phyloP scores from a whole-genome alignment of 306 rosid species.

The Fragaria ananassa region DNA sequence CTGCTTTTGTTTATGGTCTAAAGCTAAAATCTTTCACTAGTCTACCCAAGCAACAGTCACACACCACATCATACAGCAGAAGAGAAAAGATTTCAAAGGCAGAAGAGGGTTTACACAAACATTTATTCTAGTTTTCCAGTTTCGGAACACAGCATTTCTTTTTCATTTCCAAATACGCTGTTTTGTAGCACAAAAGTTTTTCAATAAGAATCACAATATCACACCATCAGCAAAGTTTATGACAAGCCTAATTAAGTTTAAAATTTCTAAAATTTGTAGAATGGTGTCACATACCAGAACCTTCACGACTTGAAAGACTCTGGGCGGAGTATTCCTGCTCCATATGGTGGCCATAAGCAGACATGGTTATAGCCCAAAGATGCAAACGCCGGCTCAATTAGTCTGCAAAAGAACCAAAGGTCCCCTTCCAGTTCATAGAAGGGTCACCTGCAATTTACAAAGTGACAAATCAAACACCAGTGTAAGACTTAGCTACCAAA shows the following conservation, averaged over 20 bases:
- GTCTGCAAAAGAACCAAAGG: slow-evolving; percentile 16
- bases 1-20: slow-evolving; percentile 11
- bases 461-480: background rate
- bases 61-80: background rate
- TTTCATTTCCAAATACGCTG: background rate
- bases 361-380: slow-evolving; percentile 39
- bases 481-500: background rate
- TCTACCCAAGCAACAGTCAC: background rate
- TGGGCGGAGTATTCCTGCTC: slow-evolving; percentile 54
- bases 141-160: background rate
- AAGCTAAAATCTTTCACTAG: slow-evolving; percentile 8
- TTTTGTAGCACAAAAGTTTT: background rate
- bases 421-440: slow-evolving; percentile 31
- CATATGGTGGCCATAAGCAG: slow-evolving; percentile 64
- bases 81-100: background rate
- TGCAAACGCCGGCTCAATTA: slow-evolving; percentile 25
- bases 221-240: background rate
- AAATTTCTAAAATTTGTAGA: background rate
- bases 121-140: background rate
- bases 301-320: slow-evolving; percentile 36
- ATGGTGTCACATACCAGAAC: slow-evolving; percentile 51
- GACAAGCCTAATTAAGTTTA: background rate
- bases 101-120: background rate
- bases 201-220: background rate
- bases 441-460: slow-evolving; percentile 39